Evolutionary conservation across 2,329 filamentous ascomycete species (phyloP).

Genomic region (Nakataea oryzae): DNA sequence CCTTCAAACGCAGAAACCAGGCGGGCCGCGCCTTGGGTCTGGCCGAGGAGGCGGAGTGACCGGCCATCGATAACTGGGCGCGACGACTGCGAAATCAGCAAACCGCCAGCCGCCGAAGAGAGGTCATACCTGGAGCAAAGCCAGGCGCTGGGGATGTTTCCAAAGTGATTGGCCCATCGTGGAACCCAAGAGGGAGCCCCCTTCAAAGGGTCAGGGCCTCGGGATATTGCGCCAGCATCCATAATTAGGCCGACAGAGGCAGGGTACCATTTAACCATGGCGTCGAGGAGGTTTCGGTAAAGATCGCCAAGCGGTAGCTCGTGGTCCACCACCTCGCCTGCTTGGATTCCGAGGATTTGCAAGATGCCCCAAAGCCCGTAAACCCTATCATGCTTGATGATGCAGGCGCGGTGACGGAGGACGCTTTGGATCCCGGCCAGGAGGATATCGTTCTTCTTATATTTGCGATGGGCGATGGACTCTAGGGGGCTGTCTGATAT

Average conservation of each 20-base stretch:
- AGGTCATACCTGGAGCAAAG: neutral
- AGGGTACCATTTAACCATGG: neutral
- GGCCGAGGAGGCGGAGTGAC: neutral
- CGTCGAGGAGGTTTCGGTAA: neutral
- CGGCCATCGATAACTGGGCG: neutral
- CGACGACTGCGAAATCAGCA: neutral
- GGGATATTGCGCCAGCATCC: neutral
- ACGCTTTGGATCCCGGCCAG: neutral
- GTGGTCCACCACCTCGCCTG: neutral
- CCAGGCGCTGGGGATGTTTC: neutral
- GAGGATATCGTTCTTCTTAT: neutral
- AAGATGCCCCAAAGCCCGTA: neutral
- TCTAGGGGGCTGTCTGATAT: neutral
- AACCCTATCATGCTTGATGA: neutral
- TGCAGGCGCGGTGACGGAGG: neutral
- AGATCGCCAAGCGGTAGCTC: neutral
- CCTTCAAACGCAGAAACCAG: neutral
- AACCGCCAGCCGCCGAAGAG: neutral
- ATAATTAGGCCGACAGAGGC: neutral
- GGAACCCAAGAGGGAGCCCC: neutral
- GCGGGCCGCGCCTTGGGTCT: neutral
- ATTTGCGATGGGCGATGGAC: too few species aligned
- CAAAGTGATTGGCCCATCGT: neutral
- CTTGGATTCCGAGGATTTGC: neutral
- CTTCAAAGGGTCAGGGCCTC: neutral